Evolutionary conservation across 805 yeast species (phyloP), one percentile per base, ranked within the genome.

Genomic region (Yarrowia bubula): DNA sequence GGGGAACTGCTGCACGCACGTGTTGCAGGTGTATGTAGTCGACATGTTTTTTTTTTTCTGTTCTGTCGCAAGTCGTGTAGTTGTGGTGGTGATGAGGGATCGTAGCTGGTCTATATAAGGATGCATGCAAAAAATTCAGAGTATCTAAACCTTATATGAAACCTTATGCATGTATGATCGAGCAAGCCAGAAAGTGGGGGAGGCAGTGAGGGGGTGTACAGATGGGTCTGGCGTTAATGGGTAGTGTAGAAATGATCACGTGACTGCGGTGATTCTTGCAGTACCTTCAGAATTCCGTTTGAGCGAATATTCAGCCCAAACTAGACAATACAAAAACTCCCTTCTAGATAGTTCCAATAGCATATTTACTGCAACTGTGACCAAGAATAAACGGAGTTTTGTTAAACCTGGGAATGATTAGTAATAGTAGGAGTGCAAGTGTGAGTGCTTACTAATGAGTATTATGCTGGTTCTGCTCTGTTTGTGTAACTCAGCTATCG

Each of bases 1-100:
- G 47, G 87, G 84, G 73, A 95, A 95, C 51, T 86, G 86, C 68
- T 91, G 84, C 28, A 85, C 86, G 76, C 99, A 95, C 18, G 97
- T 88, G 73, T 92, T 90, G 77, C 99, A 95, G 11, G 97, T 91
- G 75, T 81, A 86, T 4, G 71, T 68, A 14, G 70, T 42, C 6
- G 41, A 32, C 41, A 47, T 47, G 28, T 46, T 47, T n/a, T 31
- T 14, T n/a, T 15, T 4, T 39, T 39, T 15, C 35, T 14, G 28
- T 47, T 14, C 3, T 2, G 46, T 8, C 1, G 28, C 1, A 38
- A 38, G 17, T 38, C 42, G 42, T n/a, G 17, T 14, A 38, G 22
- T 46, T 8, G 37, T 7, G 38, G 14, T n/a, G 35, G 32, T 8
- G 47, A 42, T 15, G 28, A 31, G 9, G n/a, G 15, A n/a, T 17